Evolutionary conservation across 1,284 basidiomycete species (phyloP), one percentile per base, ranked within the genome.

Genomic region (Boletus sp.): DNA sequence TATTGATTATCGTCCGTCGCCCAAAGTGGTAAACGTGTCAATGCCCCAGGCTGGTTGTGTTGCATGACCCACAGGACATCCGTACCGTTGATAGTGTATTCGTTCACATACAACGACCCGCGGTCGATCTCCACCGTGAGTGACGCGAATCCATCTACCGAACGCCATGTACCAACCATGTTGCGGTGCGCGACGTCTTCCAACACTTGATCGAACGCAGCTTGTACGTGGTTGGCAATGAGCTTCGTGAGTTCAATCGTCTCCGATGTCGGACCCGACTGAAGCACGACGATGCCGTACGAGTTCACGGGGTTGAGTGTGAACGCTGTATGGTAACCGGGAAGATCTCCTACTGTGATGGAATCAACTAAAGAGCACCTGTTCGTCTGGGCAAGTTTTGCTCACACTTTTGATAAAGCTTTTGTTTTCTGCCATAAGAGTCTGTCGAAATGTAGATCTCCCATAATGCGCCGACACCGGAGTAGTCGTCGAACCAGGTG

Each of bases 401-500:
- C 61, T 40, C 46, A 67, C 64, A n/a, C 43, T 68, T 66, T 64
- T 59, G 62, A 47, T 63, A 64, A 37, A 74, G 62, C 60, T 69
- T 71, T 58, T 58, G 70, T 52, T 56, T 69, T 56, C 55, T 68
- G 16, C 56, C 71, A 57, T 54, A 66, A 46, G 57, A 67, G 60
- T 66, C 68, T 5, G 13, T 52, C 41, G 52, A 67, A 49, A 51
- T 67, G 65, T 51, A 65, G 50, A 78, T 76, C 57, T 79, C 77
- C 77, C 77, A 78, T 17, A 73, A 66, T 0, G 69, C 66, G 2
- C 77, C 77, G 14, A 73, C 67, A 44, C 71, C 69, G 12, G 74
- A 60, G 34, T 60, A 71, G 39, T 67, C 69, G 44, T 74, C 69
- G 39, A 69, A 71, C 64, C 70, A 74, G 1, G 60, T 54, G 44